phyloP scores from a whole-genome alignment of 805 yeast genomes.

The Candida vaughaniae region DNA sequence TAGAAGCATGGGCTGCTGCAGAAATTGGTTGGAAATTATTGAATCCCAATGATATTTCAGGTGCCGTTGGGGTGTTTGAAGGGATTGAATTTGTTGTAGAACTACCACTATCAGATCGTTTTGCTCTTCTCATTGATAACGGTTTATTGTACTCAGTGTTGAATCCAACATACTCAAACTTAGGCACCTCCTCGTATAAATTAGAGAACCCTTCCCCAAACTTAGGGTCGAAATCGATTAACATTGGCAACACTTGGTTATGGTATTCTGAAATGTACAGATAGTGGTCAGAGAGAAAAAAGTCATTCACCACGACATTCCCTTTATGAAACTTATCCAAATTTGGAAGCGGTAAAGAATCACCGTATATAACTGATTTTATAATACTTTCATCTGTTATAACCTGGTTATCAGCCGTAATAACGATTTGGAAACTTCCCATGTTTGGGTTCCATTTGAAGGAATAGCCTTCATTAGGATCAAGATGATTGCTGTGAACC shows the following conservation, averaged over 20 bases:
- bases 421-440: slow-evolving; percentile 34
- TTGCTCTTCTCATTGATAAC: slow-evolving; percentile 12
- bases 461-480: slow-evolving; percentile 21
- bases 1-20: slow-evolving; percentile 22
- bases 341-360: slow-evolving; percentile 29
- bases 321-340: slow-evolving; percentile 30
- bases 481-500: slow-evolving; percentile 24
- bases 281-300: slow-evolving; percentile 33
- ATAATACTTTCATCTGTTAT: slow-evolving; percentile 32
- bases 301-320: slow-evolving; percentile 33
- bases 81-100: background rate
- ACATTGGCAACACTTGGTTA: slow-evolving; percentile 33
- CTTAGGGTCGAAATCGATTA: slow-evolving; percentile 25
- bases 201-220: slow-evolving; percentile 31
- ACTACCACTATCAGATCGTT: background rate
- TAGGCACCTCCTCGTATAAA: slow-evolving; percentile 30
- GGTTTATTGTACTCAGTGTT: slow-evolving; percentile 26
- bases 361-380: slow-evolving; percentile 31
- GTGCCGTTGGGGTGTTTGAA: background rate
- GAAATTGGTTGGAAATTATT: slow-evolving; percentile 1
- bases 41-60: slow-evolving; percentile 4
- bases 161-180: slow-evolving; percentile 31
- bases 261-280: slow-evolving; percentile 37
- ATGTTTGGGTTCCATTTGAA: slow-evolving; percentile 37
- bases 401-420: slow-evolving; percentile 20